A percentile compares a stretch with the other conserved stretches of the same genome.
Conservation (phyloP, 2,329 filamentous ascomycete species). For the Fusarium sp. region DNA sequence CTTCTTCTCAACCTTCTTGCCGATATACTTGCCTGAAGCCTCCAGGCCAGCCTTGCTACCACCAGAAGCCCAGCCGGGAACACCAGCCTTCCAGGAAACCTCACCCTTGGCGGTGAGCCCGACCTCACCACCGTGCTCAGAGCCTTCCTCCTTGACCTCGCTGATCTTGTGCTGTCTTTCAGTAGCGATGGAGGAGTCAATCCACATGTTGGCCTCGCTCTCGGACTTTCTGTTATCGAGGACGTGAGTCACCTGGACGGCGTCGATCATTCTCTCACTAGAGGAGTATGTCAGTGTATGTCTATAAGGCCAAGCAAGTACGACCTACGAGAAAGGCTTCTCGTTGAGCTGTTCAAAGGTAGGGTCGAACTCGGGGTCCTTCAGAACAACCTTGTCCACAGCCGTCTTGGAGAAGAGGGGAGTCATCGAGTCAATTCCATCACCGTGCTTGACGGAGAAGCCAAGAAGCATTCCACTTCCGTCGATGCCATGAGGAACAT, state of each 20-base stretch:
- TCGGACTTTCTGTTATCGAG: neutral
- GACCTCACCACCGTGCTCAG: neutral
- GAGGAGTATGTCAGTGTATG: neutral
- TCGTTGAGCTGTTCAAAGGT: constrained; percentile 2
- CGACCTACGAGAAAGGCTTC: neutral
- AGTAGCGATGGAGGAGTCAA: neutral
- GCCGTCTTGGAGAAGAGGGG: constrained; percentile 8
- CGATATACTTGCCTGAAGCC: neutral
- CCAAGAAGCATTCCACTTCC: neutral
- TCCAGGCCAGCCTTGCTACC: neutral
- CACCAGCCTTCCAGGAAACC: neutral
- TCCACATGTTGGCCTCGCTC: neutral
- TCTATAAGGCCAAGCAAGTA: too few relatives aligned
- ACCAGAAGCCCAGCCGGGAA: neutral
- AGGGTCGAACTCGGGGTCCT: neutral
- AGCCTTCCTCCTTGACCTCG: neutral
- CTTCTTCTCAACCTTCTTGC: neutral
- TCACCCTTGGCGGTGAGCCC: neutral
- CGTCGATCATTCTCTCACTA: neutral
- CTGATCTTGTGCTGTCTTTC: constrained; percentile 1
- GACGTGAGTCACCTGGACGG: neutral
- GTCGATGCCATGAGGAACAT: neutral
- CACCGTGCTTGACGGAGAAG: neutral
- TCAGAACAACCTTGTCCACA: neutral
- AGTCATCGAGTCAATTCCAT: neutral